phyloP scores from a whole-genome alignment of 2,329 filamentous ascomycete genomes.

The Metarhizium anisopliae region DNA sequence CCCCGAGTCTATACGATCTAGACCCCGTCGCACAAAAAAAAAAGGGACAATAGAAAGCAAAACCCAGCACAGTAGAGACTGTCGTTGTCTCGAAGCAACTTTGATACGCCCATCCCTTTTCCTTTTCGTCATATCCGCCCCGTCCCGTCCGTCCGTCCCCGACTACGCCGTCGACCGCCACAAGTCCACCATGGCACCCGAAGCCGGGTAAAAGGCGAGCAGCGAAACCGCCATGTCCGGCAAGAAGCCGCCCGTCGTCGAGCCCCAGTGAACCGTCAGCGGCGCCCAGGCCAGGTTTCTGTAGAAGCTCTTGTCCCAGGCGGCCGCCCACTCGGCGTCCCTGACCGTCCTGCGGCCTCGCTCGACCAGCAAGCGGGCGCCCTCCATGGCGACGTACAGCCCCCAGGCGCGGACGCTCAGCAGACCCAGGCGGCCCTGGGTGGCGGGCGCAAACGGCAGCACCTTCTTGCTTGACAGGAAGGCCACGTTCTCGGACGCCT shows the following conservation, averaged over 20 bases:
- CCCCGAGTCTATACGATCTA: background rate
- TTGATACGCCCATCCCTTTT: background rate
- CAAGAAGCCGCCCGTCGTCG: conserved; percentile 48
- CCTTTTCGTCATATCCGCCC: background rate
- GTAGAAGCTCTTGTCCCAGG: conserved; percentile 58
- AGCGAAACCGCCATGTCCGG: conserved; percentile 31
- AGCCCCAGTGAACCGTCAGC: conserved; percentile 74
- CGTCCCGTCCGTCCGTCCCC: background rate
- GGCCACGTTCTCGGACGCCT: conserved; percentile 74
- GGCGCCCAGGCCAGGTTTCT: conserved; percentile 72
- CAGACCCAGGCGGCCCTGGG: conserved; percentile 52
- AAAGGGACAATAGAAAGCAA: background rate
- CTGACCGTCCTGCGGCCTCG: conserved; percentile 23
- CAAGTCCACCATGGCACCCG: conserved; percentile 34
- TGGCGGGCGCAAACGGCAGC: conserved; percentile 46
- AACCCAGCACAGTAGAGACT: background rate
- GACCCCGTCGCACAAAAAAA: background rate
- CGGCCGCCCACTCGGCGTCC: conserved; percentile 33
- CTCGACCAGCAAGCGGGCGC: conserved; percentile 52
- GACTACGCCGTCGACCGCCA: conserved; percentile 30
- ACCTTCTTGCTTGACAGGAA: conserved; percentile 70
- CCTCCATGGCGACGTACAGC: conserved; percentile 66
- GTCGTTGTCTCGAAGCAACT: no score
- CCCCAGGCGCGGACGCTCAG: conserved; percentile 79
- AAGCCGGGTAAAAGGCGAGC: conserved; percentile 35